These are phyloP conservation scores for Suhomyces ambrosiae DNA, from an alignment of 1,139 yeast species.

Conservation along the genomic window DNA sequence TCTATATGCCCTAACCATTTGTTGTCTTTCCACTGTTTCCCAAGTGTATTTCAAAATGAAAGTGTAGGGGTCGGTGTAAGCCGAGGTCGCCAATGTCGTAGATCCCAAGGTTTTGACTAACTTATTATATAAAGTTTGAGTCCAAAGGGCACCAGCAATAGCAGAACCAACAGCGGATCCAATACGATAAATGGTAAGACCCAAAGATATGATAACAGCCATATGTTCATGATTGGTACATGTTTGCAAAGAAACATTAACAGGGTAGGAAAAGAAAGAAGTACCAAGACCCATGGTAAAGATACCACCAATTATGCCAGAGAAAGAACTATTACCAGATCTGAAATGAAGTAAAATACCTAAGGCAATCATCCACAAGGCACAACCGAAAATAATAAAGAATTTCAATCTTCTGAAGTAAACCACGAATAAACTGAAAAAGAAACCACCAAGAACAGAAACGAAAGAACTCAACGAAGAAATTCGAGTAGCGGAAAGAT, in stretches of 20 bases:
- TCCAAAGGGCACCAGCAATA: slow-evolving; percentile 44
- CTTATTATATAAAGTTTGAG: slow-evolving; percentile 28
- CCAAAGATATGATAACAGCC: slow-evolving; percentile 38
- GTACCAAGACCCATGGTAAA: slow-evolving; percentile 41
- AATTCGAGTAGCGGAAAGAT: slow-evolving; percentile 40
- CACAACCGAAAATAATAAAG: slow-evolving; percentile 36
- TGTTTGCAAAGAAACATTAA: slow-evolving; percentile 36
- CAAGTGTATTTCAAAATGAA: slow-evolving; percentile 31
- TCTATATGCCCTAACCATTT: slow-evolving; percentile 35
- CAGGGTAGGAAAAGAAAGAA: slow-evolving; percentile 39
- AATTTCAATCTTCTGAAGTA: slow-evolving; percentile 32
- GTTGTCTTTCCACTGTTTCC: slow-evolving; percentile 37
- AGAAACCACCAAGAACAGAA: slow-evolving; percentile 33
- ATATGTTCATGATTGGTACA: slow-evolving; percentile 40
- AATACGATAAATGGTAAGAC: slow-evolving; percentile 36
- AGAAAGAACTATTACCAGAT: slow-evolving; percentile 29
- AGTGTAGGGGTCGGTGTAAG: slow-evolving; percentile 33
- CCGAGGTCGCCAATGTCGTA: slow-evolving; percentile 27
- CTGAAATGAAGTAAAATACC: slow-evolving; percentile 39
- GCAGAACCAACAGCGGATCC: slow-evolving; percentile 41
- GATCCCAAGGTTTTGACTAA: slow-evolving; percentile 23
- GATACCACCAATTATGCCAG: slow-evolving; percentile 40
- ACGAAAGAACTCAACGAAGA: slow-evolving; percentile 36
- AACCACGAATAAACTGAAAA: slow-evolving; percentile 37
- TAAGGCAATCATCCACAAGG: slow-evolving; percentile 38